These are phyloP conservation scores for Calonectria naviculata DNA, from an alignment of 2,329 filamentous ascomycete genomes.

Conservation along the genomic window DNA sequence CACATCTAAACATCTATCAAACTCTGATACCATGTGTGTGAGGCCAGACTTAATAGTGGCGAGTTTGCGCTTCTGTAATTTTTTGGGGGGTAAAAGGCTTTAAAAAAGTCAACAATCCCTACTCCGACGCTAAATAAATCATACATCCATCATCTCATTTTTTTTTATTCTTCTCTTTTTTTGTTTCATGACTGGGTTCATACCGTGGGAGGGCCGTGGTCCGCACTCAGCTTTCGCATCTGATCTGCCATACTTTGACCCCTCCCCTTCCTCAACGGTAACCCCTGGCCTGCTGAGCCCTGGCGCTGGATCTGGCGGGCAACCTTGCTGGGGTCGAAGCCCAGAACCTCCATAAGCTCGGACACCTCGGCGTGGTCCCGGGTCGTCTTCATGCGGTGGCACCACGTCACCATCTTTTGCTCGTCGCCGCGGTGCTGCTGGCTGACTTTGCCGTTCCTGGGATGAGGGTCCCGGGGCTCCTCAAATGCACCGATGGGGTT, in stretches of 20 bases:
- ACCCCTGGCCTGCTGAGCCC: conserved; percentile 44
- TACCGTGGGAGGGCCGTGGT: conserved; percentile 27
- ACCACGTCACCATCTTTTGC: conserved; percentile 78
- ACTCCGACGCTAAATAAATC: conserved; percentile 38
- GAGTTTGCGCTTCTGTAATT: conserved; percentile 10
- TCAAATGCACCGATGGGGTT: conserved; percentile 34
- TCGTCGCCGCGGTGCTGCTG: conserved; percentile 48
- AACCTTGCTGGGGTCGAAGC: conserved; percentile 54
- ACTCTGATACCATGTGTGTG: conserved; percentile 4
- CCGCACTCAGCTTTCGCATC: conserved; percentile 57
- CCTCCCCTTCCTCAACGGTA: conserved; percentile 61
- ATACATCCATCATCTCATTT: not conserved
- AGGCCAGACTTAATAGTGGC: not conserved
- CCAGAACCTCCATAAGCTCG: conserved; percentile 72
- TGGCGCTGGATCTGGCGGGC: conserved; percentile 27
- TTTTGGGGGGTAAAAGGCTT: conserved; percentile 7
- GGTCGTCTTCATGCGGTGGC: conserved; percentile 83
- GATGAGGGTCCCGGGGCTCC: conserved; percentile 15
- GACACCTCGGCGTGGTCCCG: conserved; percentile 80
- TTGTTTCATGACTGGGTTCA: conserved; percentile 1
- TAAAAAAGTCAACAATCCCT: conserved; percentile 23
- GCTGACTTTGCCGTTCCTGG: conserved; percentile 22
- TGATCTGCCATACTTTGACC: conserved; percentile 62
- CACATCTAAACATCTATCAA: conserved; percentile 18
- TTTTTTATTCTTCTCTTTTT: not conserved